Evolutionary conservation across 2,329 filamentous ascomycete genomes (phyloP).

Genomic region (Xylaria digitata): DNA sequence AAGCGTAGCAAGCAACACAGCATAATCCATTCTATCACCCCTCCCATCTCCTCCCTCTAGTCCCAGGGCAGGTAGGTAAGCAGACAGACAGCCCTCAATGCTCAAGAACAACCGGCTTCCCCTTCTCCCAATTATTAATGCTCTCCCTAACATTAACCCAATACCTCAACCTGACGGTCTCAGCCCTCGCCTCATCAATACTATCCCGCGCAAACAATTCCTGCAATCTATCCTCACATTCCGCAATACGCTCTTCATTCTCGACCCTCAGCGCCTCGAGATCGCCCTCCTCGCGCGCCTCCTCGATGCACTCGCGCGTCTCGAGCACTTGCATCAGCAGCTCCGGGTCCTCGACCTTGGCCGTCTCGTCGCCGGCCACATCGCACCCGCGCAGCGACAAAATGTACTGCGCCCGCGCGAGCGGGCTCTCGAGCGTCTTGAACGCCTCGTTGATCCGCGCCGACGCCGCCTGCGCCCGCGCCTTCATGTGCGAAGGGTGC

Average conservation of each 20-base stretch:
- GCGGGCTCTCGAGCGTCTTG: conserved; percentile 81
- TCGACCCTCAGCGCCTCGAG: conserved; percentile 67
- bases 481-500: conserved; percentile 64
- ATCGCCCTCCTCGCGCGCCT: conserved; percentile 74
- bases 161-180: conserved; percentile 84
- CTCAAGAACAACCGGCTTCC: conserved; percentile 68
- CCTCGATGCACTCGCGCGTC: conserved; percentile 79
- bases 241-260: conserved; percentile 75
- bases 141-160: conserved; percentile 90
- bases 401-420: conserved; percentile 89
- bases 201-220: conserved; percentile 74
- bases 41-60: background rate
- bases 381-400: conserved; percentile 78
- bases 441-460: conserved; percentile 92
- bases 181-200: conserved; percentile 72
- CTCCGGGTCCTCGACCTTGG: conserved; percentile 73
- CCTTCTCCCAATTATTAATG: conserved; percentile 85
- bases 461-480: conserved; percentile 79
- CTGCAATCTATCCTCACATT: conserved; percentile 72
- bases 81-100: conserved; percentile 53
- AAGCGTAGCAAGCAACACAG: conserved; percentile 3
- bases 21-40: background rate
- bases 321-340: conserved; percentile 85
- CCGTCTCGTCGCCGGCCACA: conserved; percentile 80
- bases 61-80: no score